Evolutionary conservation across 2,329 filamentous ascomycete genomes (phyloP).

Genomic region (Colletotrichum musae): DNA sequence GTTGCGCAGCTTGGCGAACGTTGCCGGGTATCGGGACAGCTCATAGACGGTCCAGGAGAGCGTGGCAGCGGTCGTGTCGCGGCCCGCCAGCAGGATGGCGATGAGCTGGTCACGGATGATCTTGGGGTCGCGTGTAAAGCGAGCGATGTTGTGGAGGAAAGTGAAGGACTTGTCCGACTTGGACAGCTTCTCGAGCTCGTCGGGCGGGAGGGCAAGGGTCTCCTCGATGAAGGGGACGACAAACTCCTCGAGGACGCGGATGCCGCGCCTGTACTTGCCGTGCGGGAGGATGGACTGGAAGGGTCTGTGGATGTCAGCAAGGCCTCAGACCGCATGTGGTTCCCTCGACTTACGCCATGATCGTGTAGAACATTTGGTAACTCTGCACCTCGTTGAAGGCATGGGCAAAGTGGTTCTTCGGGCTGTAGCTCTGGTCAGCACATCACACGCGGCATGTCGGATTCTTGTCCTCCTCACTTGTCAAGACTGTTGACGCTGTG

Average conservation of each 20-base stretch:
- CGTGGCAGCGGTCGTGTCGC: constrained; percentile 68
- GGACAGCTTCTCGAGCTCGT: constrained; percentile 78
- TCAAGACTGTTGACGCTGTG: constrained; percentile 64
- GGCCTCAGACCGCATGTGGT: not conserved
- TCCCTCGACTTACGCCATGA: constrained; percentile 52
- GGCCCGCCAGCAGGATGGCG: constrained; percentile 73
- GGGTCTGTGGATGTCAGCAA: constrained; percentile 59
- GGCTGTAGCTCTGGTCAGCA: constrained; percentile 52
- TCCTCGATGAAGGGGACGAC: constrained; percentile 78
- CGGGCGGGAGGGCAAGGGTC: constrained; percentile 72
- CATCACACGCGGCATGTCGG: too few species aligned
- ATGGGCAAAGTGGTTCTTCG: constrained; percentile 73
- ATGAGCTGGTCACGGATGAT: constrained; percentile 84
- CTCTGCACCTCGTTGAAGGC: constrained; percentile 80
- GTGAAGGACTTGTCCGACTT: constrained; percentile 78
- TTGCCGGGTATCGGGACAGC: constrained; percentile 56
- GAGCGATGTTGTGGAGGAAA: constrained; percentile 83
- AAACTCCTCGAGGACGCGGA: constrained; percentile 78
- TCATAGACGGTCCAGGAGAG: constrained; percentile 63
- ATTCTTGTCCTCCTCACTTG: constrained; percentile 47
- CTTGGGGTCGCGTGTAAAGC: constrained; percentile 73
- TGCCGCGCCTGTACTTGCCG: constrained; percentile 71
- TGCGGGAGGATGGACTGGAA: constrained; percentile 72
- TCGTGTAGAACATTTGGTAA: constrained; percentile 74
- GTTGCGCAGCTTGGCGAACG: constrained; percentile 59